Base-by-base conservation (phyloP, 768 basidiomycete species). In the Xerocomellus amylosporus region DNA sequence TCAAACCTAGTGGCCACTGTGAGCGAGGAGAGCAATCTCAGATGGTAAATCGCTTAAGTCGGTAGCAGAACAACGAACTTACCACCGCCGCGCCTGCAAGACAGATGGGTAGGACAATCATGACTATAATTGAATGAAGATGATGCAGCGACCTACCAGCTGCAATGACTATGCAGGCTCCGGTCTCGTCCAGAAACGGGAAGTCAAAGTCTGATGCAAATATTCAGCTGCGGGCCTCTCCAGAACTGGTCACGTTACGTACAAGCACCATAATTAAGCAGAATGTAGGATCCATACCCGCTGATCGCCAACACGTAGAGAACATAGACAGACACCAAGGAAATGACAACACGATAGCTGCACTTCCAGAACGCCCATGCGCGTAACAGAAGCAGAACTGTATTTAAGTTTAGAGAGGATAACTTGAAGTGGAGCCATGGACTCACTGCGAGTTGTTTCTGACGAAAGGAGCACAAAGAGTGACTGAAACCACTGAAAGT, bases 361-460 rank as follows among this genome's bases (percentile, higher is more conserved):
- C 64, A 59, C 5, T 34, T 55, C 64, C 61, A 66, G 28, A 64
- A 52, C 7, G 61, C 53, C 54, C 64, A 51, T 8, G 53, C 61
- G 4, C 64, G 61, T n/a, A 63, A n/a, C 40, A 64, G 22, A 31
- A 65, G 49, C 24, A 66, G 44, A 19, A 51, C 64, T 64, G 31
- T 7, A 4, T 17, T 30, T 3, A 14, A 34, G 37, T 20, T 55
- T 24, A 51, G 36, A 17, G 13, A 13, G 13, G 8, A 20, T 9
- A 14, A 14, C n/a, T 34, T 12, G 37, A 31, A 37, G 24, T 36
- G 20, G 30, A 17, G 20, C 13, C 12, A 41, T 20, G 9, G 5
- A 44, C 62, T 38, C 24, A 63, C 62, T 42, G 30, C 63, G 62
- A 17, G 53, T 56, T 4, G 58, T 33, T 37, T 63, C 62, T n/a